Evolutionary conservation across 805 yeast species (phyloP).

Genomic region (Candida yuanshanica): DNA sequence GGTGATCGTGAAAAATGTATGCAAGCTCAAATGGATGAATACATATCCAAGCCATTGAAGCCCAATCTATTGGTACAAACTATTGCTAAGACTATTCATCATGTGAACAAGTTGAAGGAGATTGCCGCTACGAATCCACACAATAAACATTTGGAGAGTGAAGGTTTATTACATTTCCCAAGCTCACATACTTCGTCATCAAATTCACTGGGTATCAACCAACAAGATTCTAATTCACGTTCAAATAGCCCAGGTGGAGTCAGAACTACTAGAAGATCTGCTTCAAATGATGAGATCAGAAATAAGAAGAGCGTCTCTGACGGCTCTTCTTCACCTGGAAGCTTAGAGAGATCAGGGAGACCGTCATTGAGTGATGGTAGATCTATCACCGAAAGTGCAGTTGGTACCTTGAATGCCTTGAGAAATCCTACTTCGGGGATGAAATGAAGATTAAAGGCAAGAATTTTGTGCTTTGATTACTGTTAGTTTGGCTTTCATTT

Average conservation of each 20-base stretch:
- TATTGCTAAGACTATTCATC: conserved; percentile 75
- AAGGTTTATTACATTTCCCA: conserved; percentile 9
- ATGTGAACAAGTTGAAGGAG: conserved; percentile 55
- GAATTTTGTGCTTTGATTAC: too few species aligned
- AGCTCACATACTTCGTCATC: conserved; percentile 8
- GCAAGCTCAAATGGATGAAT: conserved; percentile 89
- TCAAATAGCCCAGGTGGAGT: conserved; percentile 3
- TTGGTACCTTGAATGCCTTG: conserved; percentile 9
- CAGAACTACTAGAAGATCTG: conserved; percentile 5
- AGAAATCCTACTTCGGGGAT: not conserved
- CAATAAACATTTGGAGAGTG: conserved; percentile 18
- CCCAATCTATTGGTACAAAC: conserved; percentile 77
- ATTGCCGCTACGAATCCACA: conserved; percentile 28
- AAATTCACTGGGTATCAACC: not conserved
- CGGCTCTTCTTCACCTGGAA: not conserved
- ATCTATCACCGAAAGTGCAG: conserved; percentile 12
- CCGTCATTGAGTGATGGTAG: conserved; percentile 6
- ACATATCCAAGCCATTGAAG: conserved; percentile 78
- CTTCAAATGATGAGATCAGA: conserved; percentile 11
- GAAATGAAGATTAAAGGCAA: not conserved
- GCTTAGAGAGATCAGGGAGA: not conserved
- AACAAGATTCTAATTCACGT: not conserved
- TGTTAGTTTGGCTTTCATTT: too few species aligned
- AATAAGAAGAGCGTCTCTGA: not conserved
- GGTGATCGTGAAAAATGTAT: conserved; percentile 84